Conservation (phyloP, 139 green algal species). For the Chlorella sp. region DNA sequence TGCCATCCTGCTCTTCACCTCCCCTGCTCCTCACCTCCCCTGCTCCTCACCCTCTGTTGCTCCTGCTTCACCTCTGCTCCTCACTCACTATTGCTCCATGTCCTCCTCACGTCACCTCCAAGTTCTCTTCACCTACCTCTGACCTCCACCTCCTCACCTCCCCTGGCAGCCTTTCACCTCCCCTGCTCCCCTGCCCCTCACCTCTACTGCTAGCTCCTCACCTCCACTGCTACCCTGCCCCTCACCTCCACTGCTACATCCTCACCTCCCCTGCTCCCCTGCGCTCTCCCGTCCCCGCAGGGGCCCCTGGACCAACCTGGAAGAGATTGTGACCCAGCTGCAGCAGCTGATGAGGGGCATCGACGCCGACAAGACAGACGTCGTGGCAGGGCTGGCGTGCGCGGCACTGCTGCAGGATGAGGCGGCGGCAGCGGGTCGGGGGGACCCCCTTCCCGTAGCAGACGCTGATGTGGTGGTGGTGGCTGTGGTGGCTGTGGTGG, state of each 20-base stretch:
- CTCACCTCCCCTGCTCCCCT: background rate
- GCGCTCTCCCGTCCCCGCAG: background rate
- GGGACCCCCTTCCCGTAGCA: background rate
- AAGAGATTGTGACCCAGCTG: slow-evolving; percentile 9
- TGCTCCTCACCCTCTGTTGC: no score
- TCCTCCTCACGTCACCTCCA: no score
- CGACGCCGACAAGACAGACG: slow-evolving; percentile 24
- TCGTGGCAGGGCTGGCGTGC: slow-evolving; percentile 17
- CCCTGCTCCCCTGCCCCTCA: no score
- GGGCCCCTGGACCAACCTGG: background rate
- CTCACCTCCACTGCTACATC: no score
- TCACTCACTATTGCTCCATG: no score
- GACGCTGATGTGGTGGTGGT: background rate
- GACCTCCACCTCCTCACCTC: no score
- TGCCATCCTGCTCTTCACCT: no score
- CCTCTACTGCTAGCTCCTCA: background rate
- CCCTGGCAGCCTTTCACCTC: no score
- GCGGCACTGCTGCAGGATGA: slow-evolving; percentile 19
- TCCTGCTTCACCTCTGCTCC: no score
- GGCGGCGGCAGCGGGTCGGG: background rate
- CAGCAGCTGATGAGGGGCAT: slow-evolving; percentile 31
- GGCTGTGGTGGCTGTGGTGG: background rate
- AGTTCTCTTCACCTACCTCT: no score
- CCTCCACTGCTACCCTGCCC: background rate
- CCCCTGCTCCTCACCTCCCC: no score